Conservation (phyloP, 805 yeast species). For the Tetrapisispora arboricola region DNA sequence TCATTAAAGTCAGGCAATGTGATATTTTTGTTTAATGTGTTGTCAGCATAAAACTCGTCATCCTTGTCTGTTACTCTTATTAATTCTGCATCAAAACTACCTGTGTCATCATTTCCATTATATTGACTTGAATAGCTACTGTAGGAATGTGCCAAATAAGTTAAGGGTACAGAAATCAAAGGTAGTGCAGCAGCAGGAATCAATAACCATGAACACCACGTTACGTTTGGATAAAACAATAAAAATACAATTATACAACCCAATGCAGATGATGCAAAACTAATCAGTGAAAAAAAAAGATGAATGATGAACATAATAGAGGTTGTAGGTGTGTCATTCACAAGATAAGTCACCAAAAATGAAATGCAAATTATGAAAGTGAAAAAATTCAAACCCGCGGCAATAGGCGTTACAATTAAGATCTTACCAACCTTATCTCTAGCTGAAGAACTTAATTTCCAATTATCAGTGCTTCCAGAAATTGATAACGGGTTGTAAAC, state of each 20-base stretch:
- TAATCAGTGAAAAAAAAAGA: slow-evolving; percentile 36
- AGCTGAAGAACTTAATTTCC: slow-evolving; percentile 35
- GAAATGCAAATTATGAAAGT: slow-evolving; percentile 31
- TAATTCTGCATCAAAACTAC: slow-evolving; percentile 3
- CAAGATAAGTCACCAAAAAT: slow-evolving; percentile 27
- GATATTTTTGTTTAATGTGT: not conserved
- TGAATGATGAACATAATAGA: slow-evolving; percentile 31
- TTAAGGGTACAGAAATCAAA: slow-evolving; percentile 41
- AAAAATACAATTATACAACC: slow-evolving; percentile 46
- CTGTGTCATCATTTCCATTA: slow-evolving; percentile 15
- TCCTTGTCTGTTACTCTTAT: slow-evolving; percentile 1
- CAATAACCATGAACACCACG: slow-evolving; percentile 67
- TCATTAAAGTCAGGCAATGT: slow-evolving; percentile 8
- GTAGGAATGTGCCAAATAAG: slow-evolving; percentile 32
- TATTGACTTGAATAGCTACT: slow-evolving; percentile 4
- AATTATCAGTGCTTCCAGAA: slow-evolving; percentile 13
- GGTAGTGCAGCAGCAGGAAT: slow-evolving; percentile 55
- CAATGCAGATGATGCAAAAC: slow-evolving; percentile 46
- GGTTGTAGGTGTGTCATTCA: slow-evolving; percentile 13
- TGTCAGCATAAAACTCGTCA: not conserved
- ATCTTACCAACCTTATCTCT: slow-evolving; percentile 45
- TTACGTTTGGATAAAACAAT: slow-evolving; percentile 51
- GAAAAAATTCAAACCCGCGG: slow-evolving; percentile 51
- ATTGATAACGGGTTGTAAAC: slow-evolving; percentile 34
- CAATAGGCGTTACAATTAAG: slow-evolving; percentile 53